Conservation (phyloP, 768 basidiomycete species). For the Russula olivacea region DNA sequence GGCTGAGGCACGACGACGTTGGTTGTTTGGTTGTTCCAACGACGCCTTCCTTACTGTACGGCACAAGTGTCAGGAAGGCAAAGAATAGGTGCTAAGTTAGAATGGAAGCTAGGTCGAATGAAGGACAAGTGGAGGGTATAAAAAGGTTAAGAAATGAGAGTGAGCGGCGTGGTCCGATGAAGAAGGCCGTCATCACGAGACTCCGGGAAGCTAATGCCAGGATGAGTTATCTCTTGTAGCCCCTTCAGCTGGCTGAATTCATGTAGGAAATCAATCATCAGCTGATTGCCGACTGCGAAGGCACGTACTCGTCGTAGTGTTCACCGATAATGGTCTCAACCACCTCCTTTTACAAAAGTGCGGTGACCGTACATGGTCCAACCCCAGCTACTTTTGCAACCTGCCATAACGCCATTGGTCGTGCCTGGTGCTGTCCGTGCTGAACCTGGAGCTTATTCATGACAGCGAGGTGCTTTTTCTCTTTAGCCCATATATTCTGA, state of each 20-base stretch:
- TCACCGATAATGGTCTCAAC: slow-evolving; percentile 98
- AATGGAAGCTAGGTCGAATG: too few species aligned
- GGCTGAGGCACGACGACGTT: too few species aligned
- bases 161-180: too few species aligned
- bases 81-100: too few species aligned
- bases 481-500: slow-evolving; percentile 98
- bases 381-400: slow-evolving; percentile 85
- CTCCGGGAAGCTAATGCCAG: too few species aligned
- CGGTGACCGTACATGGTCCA: slow-evolving; percentile 78
- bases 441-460: slow-evolving; percentile 83
- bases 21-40: too few species aligned
- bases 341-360: slow-evolving; percentile 85
- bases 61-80: too few species aligned
- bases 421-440: slow-evolving; percentile 69
- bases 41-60: too few species aligned
- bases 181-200: too few species aligned
- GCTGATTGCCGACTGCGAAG: slow-evolving; percentile 29
- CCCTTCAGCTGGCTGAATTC: slow-evolving; percentile 70
- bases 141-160: too few species aligned
- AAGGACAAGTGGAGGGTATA: too few species aligned
- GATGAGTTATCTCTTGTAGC: slow-evolving; percentile 63
- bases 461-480: slow-evolving; percentile 83
- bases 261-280: slow-evolving; percentile 34
- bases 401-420: slow-evolving; percentile 80
- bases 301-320: slow-evolving; percentile 93